Conservation (phyloP, 352 stramenopile genomes). For the Phytophthora quininea region DNA sequence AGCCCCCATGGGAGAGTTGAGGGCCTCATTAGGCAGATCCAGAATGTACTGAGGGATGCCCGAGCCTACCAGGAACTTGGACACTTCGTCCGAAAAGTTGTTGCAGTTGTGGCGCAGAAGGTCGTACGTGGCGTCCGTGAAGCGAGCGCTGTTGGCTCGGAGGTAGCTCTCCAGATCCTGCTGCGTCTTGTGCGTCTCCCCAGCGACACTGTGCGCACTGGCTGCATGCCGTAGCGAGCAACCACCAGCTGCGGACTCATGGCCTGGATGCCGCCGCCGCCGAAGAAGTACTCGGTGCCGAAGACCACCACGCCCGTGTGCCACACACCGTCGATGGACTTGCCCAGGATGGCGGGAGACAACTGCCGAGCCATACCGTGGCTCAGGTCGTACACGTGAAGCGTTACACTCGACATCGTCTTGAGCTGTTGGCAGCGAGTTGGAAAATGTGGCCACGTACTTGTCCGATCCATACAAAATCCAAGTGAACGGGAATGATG, state of each 20-base stretch:
- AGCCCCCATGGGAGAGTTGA: conserved; percentile 89
- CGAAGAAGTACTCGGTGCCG: conserved; percentile 95
- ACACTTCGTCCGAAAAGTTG: conserved; percentile 94
- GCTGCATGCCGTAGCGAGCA: conserved; percentile 86
- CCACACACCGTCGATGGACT: conserved; percentile 94
- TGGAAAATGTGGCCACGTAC: conserved; percentile 10
- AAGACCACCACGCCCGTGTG: conserved; percentile 87
- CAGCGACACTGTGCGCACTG: conserved; percentile 80
- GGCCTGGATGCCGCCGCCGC: conserved; percentile 90
- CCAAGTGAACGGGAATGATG: not conserved
- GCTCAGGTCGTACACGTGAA: conserved; percentile 97
- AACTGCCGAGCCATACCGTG: conserved; percentile 91
- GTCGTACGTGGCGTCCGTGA: conserved; percentile 92
- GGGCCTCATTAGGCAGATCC: conserved; percentile 86
- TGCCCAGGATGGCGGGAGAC: conserved; percentile 90
- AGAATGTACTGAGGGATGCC: conserved; percentile 93
- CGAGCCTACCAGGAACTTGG: conserved; percentile 83
- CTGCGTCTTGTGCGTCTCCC: conserved; percentile 78
- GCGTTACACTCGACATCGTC: conserved; percentile 62
- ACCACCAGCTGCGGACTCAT: conserved; percentile 71
- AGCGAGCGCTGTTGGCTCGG: conserved; percentile 75
- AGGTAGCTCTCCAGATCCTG: conserved; percentile 88
- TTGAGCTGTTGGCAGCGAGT: conserved; percentile 7
- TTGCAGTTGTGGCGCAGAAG: conserved; percentile 97
- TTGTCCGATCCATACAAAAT: no score